Conservation (phyloP, 768 basidiomycete species). For the Hygrocybe coccinea region DNA sequence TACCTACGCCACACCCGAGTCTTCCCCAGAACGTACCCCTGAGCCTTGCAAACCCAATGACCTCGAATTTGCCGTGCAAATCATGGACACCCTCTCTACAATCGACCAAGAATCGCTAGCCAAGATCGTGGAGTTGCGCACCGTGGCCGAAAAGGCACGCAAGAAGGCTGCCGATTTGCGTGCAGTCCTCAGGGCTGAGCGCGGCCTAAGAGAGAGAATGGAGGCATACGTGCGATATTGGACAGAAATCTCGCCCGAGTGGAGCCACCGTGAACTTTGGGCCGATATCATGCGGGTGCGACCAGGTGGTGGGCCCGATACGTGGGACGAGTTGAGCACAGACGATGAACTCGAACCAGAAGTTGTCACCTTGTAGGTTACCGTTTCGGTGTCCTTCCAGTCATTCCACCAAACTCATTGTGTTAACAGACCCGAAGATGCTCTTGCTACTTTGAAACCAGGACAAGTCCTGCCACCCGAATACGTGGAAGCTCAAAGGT, state of each 20-base stretch:
- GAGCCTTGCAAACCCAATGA: background rate
- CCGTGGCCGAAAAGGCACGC: background rate
- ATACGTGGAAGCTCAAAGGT: conserved; percentile 1
- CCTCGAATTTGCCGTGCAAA: background rate
- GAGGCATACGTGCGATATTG: conserved; percentile 2
- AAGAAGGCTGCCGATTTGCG: conserved; percentile 1
- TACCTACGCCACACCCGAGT: background rate
- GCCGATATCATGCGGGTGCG: conserved; percentile 3
- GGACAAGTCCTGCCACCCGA: background rate
- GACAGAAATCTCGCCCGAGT: background rate
- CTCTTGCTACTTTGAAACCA: conserved; percentile 1
- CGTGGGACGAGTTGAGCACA: background rate
- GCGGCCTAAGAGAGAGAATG: background rate
- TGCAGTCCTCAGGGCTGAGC: background rate
- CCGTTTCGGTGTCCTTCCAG: background rate
- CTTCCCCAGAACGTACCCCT: background rate
- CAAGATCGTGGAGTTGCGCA: background rate
- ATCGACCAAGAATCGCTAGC: background rate
- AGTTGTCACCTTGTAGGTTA: background rate
- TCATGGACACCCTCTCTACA: background rate
- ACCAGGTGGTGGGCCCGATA: background rate
- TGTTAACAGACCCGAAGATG: background rate
- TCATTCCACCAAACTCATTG: background rate
- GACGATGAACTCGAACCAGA: background rate
- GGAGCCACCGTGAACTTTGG: conserved; percentile 5